Base-by-base conservation (phyloP, 2,329 filamentous ascomycete species). In the Aspergillus fumigatus region DNA sequence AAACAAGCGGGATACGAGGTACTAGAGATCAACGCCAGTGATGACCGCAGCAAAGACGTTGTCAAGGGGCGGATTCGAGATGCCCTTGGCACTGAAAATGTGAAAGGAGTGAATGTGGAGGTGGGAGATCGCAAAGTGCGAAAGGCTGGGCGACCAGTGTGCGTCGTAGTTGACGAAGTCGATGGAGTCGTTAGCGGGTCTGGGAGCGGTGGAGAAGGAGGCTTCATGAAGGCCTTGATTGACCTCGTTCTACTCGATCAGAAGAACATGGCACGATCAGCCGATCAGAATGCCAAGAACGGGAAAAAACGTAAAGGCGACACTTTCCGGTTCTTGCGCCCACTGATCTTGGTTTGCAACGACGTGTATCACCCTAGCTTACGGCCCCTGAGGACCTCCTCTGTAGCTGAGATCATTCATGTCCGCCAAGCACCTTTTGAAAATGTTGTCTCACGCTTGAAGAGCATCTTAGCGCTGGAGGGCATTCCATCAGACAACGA, bases 21-120 rank as follows among this genome's bases (percentile, higher is more conserved):
- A 1, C 84, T 97, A 69, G 94, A 99, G 71, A 96, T 99, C 75
- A 99, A 99, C 67, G 94, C 95, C 8, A 97, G 93, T 66, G 94
- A 99, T 69, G 95, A 99, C 70, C 84, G 94, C 66, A 96, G 91
- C 68, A 83, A 84, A 29, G 87, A 93, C 67, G 91, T 99, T 1
- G 94, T 99, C 38, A 94, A 90, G 70, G 91, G 90, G 6, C 84
- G 92, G 17, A 97, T 99, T 62, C 84, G 90, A 64, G 96, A 96
- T 55, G 93, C 90, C 71, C 82, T 99, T 35, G 92, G 90, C 0
- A 99, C 94, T 0, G 93, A 99, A 72, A 97, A 90, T 58, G 93
- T 99, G 59, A 94, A 90, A 69, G 84, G 79, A 51, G 84, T 73
- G 68, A 82, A 73, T 29, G 67, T 76, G 10, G 78, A 81, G 57